Percentiles rank a stretch among this genome's conserved stretches.
Evolutionary conservation across 768 basidiomycete species (phyloP).

Genomic region (Macrolepiota fuliginosa): DNA sequence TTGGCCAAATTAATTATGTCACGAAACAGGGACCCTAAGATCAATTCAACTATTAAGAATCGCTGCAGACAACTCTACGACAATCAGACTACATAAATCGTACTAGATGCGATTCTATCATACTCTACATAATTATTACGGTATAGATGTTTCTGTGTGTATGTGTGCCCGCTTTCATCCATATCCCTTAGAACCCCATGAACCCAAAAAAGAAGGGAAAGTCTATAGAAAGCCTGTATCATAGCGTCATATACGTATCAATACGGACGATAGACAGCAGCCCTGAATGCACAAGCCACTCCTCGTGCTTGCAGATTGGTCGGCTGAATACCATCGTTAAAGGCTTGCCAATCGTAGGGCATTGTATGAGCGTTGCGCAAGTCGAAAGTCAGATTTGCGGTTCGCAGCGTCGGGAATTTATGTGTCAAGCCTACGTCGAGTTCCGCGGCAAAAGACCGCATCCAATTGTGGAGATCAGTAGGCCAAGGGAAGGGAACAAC

Average conservation of each 20-base stretch:
- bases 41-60: background rate
- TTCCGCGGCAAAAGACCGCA: background rate
- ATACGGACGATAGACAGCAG: constrained; percentile 7
- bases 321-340: background rate
- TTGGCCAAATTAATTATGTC: no score
- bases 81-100: constrained; percentile 1
- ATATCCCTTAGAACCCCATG: background rate
- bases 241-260: no score
- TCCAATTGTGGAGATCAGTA: constrained; percentile 5
- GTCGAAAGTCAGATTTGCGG: constrained; percentile 6
- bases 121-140: constrained; percentile 1
- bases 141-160: background rate
- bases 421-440: background rate
- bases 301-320: background rate
- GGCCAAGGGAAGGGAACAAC: constrained; percentile 12
- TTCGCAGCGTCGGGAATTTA: background rate
- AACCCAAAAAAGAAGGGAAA: background rate
- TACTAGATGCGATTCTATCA: background rate
- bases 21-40: no score
- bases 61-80: background rate
- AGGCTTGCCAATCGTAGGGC: constrained; percentile 4
- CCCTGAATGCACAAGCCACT: constrained; percentile 1
- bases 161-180: background rate
- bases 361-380: constrained; percentile 5
- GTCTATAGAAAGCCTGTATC: background rate